Evolutionary conservation across 2,329 filamentous ascomycete genomes (phyloP).

Genomic region (Cercospora sesami): DNA sequence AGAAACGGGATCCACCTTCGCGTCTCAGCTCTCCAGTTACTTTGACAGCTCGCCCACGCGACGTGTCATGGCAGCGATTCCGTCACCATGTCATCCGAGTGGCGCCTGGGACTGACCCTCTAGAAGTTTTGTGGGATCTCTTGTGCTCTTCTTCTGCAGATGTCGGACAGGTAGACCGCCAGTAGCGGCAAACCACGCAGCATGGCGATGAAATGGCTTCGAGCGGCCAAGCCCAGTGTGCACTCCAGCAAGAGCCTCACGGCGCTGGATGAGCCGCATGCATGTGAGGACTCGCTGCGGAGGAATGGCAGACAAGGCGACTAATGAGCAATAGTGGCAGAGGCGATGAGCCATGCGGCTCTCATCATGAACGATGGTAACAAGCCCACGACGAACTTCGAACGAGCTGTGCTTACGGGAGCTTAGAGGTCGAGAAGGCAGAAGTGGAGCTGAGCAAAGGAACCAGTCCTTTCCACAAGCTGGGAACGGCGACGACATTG

Average conservation of each 20-base stretch:
- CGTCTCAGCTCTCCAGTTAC: not conserved
- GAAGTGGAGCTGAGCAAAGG: constrained; percentile 70
- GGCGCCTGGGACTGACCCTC: not conserved
- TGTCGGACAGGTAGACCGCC: not conserved
- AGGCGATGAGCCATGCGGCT: constrained; percentile 44
- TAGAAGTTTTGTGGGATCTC: not conserved
- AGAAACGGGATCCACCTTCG: not conserved
- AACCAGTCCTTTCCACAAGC: constrained; percentile 81
- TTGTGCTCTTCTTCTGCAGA: not conserved
- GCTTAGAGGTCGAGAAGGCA: constrained; percentile 73
- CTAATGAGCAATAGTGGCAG: constrained; percentile 42
- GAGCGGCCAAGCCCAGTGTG: constrained; percentile 34
- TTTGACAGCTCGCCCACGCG: not conserved
- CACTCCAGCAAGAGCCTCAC: constrained; percentile 57
- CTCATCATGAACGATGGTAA: constrained; percentile 46
- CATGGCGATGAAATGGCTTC: constrained; percentile 41
- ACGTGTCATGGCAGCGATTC: constrained; percentile 1
- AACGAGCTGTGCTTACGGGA: constrained; percentile 29
- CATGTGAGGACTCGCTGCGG: constrained; percentile 53
- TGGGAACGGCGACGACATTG: constrained; percentile 76
- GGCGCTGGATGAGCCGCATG: constrained; percentile 58
- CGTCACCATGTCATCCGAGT: constrained; percentile 3
- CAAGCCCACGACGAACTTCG: constrained; percentile 7
- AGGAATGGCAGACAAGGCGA: not conserved
- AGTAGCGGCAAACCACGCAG: not conserved